phyloP scores from a whole-genome alignment of 495 filamentous ascomycete genomes.

The Opeltia flavorubescens region DNA sequence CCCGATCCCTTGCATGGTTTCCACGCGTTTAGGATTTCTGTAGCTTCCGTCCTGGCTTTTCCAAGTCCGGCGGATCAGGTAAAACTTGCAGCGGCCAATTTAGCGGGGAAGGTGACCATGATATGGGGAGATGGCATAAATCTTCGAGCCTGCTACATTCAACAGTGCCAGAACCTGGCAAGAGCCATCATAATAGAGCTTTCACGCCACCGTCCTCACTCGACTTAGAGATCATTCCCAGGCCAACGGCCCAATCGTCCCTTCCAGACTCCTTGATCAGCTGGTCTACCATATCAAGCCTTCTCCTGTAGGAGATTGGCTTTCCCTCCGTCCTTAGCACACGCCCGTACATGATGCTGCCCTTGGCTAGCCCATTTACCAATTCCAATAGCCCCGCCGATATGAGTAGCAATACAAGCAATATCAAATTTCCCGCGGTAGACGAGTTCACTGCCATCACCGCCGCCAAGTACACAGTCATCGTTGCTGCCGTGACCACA shows the following conservation, averaged over 20 bases:
- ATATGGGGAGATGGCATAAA: too few species aligned
- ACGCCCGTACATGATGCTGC: conserved; percentile 19
- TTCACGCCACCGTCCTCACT: too few species aligned
- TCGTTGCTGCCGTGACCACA: conserved; percentile 30
- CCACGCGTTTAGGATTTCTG: too few species aligned
- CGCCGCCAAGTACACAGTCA: conserved; percentile 40
- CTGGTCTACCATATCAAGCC: conserved; percentile 24
- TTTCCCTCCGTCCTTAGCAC: conserved; percentile 12
- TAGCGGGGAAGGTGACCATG: too few species aligned
- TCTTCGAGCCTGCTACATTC: too few species aligned
- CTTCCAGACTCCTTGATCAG: conserved; percentile 21
- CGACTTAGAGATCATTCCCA: conserved; percentile 22
- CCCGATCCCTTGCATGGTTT: too few species aligned
- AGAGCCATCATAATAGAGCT: too few species aligned
- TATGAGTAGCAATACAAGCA: conserved; percentile 33
- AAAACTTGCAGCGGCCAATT: too few species aligned
- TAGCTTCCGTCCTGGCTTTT: too few species aligned
- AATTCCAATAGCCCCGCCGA: conserved; percentile 36
- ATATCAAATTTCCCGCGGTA: conserved; percentile 30
- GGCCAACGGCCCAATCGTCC: conserved; percentile 24
- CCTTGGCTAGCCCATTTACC: conserved; percentile 24
- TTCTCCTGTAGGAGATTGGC: conserved; percentile 18
- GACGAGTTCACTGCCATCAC: conserved; percentile 36
- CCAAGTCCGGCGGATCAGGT: too few species aligned
- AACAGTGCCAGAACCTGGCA: too few species aligned